Evolutionary conservation across 164 flowering plant species (phyloP), one percentile per base, ranked within the genome.

Genomic region (Aristolochia californica): DNA sequence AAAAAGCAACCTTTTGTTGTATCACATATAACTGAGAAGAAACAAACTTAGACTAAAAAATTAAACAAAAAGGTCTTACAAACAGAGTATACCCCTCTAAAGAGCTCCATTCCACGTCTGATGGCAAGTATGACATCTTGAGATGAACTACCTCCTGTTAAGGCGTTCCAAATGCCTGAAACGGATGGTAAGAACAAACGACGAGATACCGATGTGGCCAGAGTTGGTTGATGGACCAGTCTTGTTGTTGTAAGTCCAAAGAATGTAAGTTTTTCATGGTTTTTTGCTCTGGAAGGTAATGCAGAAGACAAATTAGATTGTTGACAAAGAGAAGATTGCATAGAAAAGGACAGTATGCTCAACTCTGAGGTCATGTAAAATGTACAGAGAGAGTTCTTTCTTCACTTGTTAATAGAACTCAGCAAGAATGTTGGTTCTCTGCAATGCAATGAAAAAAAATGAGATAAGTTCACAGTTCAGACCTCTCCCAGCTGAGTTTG

Each of bases 71-170:
- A 24, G 14, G 23, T 15, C 24, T 23, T 7, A 40, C 18, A 40
- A 43, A n/a, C 24, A 3, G 28, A 13, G 9, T n/a, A 9, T 62
- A 87, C 97, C 93, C 82, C 81, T 66, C 89, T 69, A 60, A 93
- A 88, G 56, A 93, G 90, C 43, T 56, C 54, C 98, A 89, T 93
- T 61, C 98, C 96, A 2, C 77, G 71, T 43, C 94, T 84, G 63
- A 80, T 59, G 2, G 95, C 85, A 14, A 69, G 1, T 0, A 68
- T 43, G 13, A 96, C 86, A 50, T 84, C 88, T 9, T 83, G 83
- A 11, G 81, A 57, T 17, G 78, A 55, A 68, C 70, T 73, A 18
- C 79, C 85, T 5, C 90, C 88, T 1, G 94, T 83, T 28, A 85
- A 60, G 43, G 97, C 87, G 60, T 87, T 81, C 91, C 91, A 93